Conservation (phyloP, 495 filamentous ascomycete species). For the Xylaria intraflava region DNA sequence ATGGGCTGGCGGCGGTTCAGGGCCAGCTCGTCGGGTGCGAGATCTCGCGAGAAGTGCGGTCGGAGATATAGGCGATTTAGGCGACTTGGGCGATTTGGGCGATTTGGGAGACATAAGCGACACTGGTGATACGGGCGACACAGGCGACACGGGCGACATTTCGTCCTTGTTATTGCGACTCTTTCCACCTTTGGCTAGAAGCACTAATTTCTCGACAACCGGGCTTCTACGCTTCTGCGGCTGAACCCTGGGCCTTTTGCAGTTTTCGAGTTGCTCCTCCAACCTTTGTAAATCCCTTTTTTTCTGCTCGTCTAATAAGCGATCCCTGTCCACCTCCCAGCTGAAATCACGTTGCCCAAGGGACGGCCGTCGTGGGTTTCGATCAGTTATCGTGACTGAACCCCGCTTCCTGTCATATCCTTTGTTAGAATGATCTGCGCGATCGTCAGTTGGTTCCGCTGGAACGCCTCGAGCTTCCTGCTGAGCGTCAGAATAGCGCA, state of each 20-base stretch:
- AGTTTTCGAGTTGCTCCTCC: slow-evolving; percentile 35
- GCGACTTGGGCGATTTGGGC: slow-evolving; percentile 18
- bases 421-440: background rate
- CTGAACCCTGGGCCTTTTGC: slow-evolving; percentile 6
- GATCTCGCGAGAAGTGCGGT: background rate
- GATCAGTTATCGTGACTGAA: slow-evolving; percentile 3
- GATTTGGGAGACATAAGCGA: slow-evolving; percentile 17
- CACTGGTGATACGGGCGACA: too few species aligned
- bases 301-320: slow-evolving; percentile 39
- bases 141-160: slow-evolving; percentile 21
- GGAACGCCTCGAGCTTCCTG: background rate
- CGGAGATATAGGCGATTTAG: slow-evolving; percentile 17
- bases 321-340: slow-evolving; percentile 31
- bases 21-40: background rate
- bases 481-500: slow-evolving; percentile 16
- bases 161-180: slow-evolving; percentile 15
- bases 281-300: slow-evolving; percentile 41
- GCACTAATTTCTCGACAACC: slow-evolving; percentile 34
- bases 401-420: background rate
- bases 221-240: slow-evolving; percentile 27
- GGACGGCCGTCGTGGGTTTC: background rate
- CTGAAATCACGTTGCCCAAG: background rate
- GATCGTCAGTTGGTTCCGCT: background rate
- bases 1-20: slow-evolving; percentile 16
- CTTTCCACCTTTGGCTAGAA: slow-evolving; percentile 29